Percentiles rank a stretch among this genome's conserved stretches.
phyloP scores from a whole-genome alignment of 768 basidiomycete genomes.

The Boletus rex-veris region DNA sequence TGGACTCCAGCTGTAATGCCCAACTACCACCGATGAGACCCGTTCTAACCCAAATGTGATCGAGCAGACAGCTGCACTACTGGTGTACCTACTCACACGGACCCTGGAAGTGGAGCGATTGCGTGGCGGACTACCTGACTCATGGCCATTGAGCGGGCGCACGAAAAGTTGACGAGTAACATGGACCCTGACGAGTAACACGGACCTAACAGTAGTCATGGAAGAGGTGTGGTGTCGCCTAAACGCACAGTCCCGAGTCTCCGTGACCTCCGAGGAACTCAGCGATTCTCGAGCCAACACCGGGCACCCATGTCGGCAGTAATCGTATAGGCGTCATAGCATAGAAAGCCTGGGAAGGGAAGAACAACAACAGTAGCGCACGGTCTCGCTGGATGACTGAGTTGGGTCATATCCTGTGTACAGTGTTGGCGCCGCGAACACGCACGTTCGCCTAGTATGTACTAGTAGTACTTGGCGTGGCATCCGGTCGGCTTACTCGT shows the following conservation, averaged over 20 bases:
- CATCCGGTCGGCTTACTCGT: neutral
- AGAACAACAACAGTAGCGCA: neutral
- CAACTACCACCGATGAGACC: slow-evolving; percentile 4
- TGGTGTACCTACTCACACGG: neutral
- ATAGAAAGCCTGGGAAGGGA: neutral
- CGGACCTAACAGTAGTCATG: no score
- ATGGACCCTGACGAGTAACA: no score
- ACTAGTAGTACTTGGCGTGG: slow-evolving; percentile 25
- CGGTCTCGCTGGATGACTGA: neutral
- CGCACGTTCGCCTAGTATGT: slow-evolving; percentile 11
- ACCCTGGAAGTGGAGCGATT: neutral
- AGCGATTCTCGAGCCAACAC: neutral
- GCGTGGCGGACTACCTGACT: neutral
- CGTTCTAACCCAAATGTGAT: neutral
- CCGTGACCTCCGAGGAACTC: neutral
- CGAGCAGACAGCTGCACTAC: neutral
- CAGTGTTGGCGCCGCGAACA: slow-evolving; percentile 10
- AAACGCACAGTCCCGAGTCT: neutral
- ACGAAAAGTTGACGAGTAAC: no score
- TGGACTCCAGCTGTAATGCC: slow-evolving; percentile 1
- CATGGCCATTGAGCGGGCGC: no score
- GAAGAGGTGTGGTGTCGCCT: no score
- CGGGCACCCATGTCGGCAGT: no score
- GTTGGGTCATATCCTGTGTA: slow-evolving; percentile 16
- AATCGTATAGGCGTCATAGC: no score